Evolutionary conservation across 768 basidiomycete genomes (phyloP).

Genomic region (Rhodotorula babjevae): DNA sequence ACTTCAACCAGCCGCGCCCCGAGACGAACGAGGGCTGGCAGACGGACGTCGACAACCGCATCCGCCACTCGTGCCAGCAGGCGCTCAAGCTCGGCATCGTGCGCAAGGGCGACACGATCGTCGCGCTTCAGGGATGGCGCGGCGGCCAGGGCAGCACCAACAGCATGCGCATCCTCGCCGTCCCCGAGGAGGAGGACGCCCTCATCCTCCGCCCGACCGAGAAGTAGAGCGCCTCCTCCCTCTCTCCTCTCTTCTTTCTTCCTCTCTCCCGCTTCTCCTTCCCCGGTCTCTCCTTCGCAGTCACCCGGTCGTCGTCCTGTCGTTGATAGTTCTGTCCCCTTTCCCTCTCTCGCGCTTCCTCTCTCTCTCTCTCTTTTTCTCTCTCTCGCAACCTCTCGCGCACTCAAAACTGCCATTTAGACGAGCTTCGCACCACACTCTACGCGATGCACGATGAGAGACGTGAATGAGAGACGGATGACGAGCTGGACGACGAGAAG

Average conservation of each 20-base stretch:
- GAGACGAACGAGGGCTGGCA: slow-evolving; percentile 89
- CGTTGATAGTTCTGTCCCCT: not conserved
- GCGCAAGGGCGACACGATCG: slow-evolving; percentile 77
- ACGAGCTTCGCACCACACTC: not conserved
- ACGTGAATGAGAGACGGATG: too few relatives aligned
- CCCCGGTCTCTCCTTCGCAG: not conserved
- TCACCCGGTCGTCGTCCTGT: not conserved
- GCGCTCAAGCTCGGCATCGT: slow-evolving; percentile 81
- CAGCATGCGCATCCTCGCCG: slow-evolving; percentile 50
- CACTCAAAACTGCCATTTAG: not conserved
- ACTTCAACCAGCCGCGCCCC: slow-evolving; percentile 65
- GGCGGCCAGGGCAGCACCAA: slow-evolving; percentile 94
- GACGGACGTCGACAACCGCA: slow-evolving; percentile 62
- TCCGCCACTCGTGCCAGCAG: slow-evolving; percentile 69
- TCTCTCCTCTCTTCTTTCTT: not conserved
- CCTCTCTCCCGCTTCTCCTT: not conserved
- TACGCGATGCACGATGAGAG: not conserved
- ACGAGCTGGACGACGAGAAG: too few relatives aligned
- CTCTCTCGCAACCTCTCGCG: not conserved
- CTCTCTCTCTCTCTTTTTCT: not conserved
- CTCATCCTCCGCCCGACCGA: slow-evolving; percentile 38
- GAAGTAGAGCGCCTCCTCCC: not conserved
- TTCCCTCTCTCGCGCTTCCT: not conserved
- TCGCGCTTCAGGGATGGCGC: slow-evolving; percentile 99
- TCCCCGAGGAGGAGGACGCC: slow-evolving; percentile 35